Percentiles rank a stretch among this genome's conserved stretches.
Evolutionary conservation across 176 grass and related monocot species (phyloP).

Genomic region (Oryza glaberrima): DNA sequence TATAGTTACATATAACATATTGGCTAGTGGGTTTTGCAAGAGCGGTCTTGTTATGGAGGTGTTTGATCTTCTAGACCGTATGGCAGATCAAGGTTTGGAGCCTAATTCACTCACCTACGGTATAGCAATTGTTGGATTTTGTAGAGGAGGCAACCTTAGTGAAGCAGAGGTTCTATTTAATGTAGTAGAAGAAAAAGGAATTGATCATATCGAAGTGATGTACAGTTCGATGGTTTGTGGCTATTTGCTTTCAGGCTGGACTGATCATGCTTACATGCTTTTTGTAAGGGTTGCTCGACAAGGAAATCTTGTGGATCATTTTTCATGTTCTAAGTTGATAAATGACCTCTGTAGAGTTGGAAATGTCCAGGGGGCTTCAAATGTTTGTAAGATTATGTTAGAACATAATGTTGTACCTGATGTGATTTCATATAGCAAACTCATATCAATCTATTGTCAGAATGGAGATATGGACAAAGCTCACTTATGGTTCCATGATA

Average conservation of each 20-base stretch:
- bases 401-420: conserved; percentile 62
- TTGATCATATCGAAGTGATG: conserved; percentile 47
- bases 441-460: conserved; percentile 69
- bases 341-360: conserved; percentile 60
- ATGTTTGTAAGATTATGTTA: conserved; percentile 64
- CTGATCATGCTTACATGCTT: conserved; percentile 58
- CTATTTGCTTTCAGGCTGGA: conserved; percentile 67
- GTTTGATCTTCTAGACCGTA: conserved; percentile 70
- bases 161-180: conserved; percentile 78
- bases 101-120: conserved; percentile 67
- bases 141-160: conserved; percentile 64
- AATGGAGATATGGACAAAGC: conserved; percentile 55
- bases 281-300: conserved; percentile 65
- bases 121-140: conserved; percentile 70
- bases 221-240: conserved; percentile 89
- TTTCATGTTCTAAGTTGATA: conserved; percentile 54
- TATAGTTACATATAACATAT: conserved; percentile 65
- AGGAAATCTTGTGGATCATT: conserved; percentile 63
- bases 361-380: conserved; percentile 61
- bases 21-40: conserved; percentile 61
- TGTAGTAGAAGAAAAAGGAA: conserved; percentile 47
- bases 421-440: conserved; percentile 64
- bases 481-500: conserved; percentile 62
- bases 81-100: conserved; percentile 62
- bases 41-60: conserved; percentile 65